Evolutionary conservation across 768 basidiomycete genomes (phyloP), one percentile per base, ranked within the genome.

Genomic region (Boletus barrowsii): DNA sequence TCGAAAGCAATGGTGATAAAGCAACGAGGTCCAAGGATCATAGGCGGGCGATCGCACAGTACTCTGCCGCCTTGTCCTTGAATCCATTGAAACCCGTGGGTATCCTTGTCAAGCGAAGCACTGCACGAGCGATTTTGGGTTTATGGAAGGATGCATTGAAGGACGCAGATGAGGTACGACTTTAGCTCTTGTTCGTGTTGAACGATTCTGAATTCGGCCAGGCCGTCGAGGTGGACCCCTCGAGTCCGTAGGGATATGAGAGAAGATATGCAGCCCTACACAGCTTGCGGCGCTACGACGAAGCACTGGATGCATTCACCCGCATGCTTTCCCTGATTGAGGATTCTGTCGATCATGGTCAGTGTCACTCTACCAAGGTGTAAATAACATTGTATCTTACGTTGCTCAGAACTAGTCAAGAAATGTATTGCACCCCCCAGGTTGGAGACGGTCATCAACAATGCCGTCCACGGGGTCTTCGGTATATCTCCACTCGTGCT

Each of bases 81-180:
- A 35, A 35, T 6, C 33, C 13, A 35, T 10, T 14, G 10, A 14
- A 3, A 5, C 33, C 33, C 10, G 5, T 35, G 33, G 33, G 33
- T 35, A 10, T 35, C 33, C 33, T 35, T 35, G 33, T 35, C 33
- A 35, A 35, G 33, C 33, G 33, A 35, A 35, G 33, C 14, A 14
- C 33, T 35, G 33, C 33, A 0, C 33, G 33, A 35, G 33, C 11
- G 14, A 35, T 1, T 14, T 35, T 35, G 33, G 33, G 22, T 3
- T 29, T n/a, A 5, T 60, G 62, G 53, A 53, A 53, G 4, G 59
- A 55, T 17, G 53, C 59, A 2, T 20, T 64, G 43, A 36, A 43
- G 4, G 62, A 63, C 11, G 59, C 62, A 11, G 44, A 63, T 15
- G 18, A 54, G 26, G 62, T 56, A 49, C 17, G 15, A 2, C 2